Conservation (phyloP, 139 green algal species). For the Pleodorina starrii region DNA sequence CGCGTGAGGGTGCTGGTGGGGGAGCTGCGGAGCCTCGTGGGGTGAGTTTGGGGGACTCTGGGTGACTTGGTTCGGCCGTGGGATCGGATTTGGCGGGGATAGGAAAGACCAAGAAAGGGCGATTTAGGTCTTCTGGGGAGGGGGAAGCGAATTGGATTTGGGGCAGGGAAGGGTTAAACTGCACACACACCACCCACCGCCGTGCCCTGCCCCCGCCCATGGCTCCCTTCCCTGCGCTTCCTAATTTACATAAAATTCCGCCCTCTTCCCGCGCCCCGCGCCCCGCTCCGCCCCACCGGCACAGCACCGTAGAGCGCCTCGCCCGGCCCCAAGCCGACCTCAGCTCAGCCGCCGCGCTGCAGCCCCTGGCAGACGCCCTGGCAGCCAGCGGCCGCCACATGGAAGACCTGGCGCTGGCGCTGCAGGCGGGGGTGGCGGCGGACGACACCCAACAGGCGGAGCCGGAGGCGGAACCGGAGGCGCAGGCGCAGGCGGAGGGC, state of each 20-base stretch:
- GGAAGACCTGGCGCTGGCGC: conserved; percentile 9
- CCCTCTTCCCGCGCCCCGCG: no score
- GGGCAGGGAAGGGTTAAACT: no score
- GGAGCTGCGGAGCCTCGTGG: neutral
- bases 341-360: neutral
- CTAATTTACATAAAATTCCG: no score
- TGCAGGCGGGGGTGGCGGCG: neutral
- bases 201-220: no score
- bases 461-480: neutral
- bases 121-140: no score
- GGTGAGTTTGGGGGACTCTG: neutral
- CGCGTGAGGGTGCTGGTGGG: neutral
- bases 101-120: no score
- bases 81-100: no score
- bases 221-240: no score
- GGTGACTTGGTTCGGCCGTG: no score
- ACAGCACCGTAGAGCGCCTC: conserved; percentile 16
- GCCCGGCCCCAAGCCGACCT: neutral
- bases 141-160: no score
- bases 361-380: conserved; percentile 16
- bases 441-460: neutral
- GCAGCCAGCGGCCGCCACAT: neutral
- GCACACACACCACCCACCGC: no score
- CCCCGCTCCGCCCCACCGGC: no score
- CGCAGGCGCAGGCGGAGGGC: neutral